These are phyloP conservation scores for Corynespora cassiicola DNA, from an alignment of 2,329 filamentous ascomycete species.

Conservation along the genomic window DNA sequence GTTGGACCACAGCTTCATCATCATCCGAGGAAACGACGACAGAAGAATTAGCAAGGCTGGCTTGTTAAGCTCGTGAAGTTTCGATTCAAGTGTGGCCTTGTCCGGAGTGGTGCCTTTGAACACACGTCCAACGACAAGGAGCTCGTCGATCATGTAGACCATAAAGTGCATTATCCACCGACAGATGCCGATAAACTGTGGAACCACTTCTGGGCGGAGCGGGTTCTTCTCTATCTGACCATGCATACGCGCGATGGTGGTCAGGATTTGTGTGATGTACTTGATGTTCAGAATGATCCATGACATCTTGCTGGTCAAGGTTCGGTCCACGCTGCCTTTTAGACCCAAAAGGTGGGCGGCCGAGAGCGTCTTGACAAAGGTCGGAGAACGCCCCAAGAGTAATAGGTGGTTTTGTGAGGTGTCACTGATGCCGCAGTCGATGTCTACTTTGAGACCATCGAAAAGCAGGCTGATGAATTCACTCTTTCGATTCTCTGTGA, in stretches of 20 bases:
- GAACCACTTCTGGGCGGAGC: slow-evolving; percentile 41
- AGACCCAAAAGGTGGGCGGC: slow-evolving; percentile 78
- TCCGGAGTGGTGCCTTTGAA: slow-evolving; percentile 25
- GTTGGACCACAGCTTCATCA: slow-evolving; percentile 45
- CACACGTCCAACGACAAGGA: slow-evolving; percentile 43
- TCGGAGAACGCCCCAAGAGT: slow-evolving; percentile 63
- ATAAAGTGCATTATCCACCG: slow-evolving; percentile 78
- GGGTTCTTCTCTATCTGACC: slow-evolving; percentile 57
- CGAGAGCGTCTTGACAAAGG: slow-evolving; percentile 76
- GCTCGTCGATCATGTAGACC: slow-evolving; percentile 61
- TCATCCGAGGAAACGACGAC: slow-evolving; percentile 41
- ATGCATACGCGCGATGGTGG: slow-evolving; percentile 56
- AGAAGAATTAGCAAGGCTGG: slow-evolving; percentile 40
- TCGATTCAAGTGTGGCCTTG: slow-evolving; percentile 51
- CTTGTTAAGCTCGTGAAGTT: slow-evolving; percentile 41
- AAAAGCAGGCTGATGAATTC: slow-evolving; percentile 70
- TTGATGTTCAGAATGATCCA: slow-evolving; percentile 78
- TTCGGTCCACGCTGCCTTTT: slow-evolving; percentile 49
- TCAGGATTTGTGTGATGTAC: slow-evolving; percentile 69
- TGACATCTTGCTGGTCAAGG: slow-evolving; percentile 74
- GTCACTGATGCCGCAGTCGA: slow-evolving; percentile 82
- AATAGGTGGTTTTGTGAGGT: slow-evolving; percentile 58
- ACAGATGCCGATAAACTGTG: slow-evolving; percentile 67
- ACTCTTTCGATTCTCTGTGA: slow-evolving; percentile 33
- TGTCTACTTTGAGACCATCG: slow-evolving; percentile 56